Evolutionary conservation across 2,329 filamentous ascomycete species (phyloP).

Genomic region (Gyromitra esculenta): DNA sequence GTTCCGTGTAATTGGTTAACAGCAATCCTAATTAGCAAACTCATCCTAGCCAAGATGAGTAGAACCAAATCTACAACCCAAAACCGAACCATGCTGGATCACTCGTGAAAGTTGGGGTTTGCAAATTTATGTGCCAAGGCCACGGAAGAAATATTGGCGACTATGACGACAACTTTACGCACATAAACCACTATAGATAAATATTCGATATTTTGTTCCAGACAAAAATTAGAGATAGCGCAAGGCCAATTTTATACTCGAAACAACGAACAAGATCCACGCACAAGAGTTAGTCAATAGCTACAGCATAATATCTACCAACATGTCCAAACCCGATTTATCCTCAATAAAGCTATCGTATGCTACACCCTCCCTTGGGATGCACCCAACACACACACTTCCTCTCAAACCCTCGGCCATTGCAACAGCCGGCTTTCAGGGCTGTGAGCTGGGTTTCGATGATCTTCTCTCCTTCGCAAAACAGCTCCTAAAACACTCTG

Average conservation of each 20-base stretch:
- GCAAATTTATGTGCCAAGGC: background rate
- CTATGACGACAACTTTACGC: constrained; percentile 30
- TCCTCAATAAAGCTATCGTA: constrained; percentile 41
- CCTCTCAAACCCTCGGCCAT: constrained; percentile 71
- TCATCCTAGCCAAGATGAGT: background rate
- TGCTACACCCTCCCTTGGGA: constrained; percentile 49
- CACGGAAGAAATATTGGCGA: constrained; percentile 2
- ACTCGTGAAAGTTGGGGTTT: background rate
- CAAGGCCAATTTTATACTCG: background rate
- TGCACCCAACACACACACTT: constrained; percentile 64
- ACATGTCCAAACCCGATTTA: constrained; percentile 7
- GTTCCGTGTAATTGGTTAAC: background rate
- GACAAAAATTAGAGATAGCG: background rate
- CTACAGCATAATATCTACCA: constrained; percentile 17
- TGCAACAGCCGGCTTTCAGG: constrained; percentile 72
- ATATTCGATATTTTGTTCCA: background rate
- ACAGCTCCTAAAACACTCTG: constrained; percentile 63
- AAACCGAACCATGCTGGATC: background rate
- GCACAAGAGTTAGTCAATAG: background rate
- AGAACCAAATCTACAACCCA: background rate
- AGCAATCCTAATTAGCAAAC: background rate
- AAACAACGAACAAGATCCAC: background rate
- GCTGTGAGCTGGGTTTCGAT: constrained; percentile 78
- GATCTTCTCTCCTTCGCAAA: constrained; percentile 74
- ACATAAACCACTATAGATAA: constrained; percentile 4